Percentiles rank a stretch among this genome's conserved stretches.
Evolutionary conservation across 2,329 filamentous ascomycete species (phyloP).

Genomic region (Fusarium torulosum): DNA sequence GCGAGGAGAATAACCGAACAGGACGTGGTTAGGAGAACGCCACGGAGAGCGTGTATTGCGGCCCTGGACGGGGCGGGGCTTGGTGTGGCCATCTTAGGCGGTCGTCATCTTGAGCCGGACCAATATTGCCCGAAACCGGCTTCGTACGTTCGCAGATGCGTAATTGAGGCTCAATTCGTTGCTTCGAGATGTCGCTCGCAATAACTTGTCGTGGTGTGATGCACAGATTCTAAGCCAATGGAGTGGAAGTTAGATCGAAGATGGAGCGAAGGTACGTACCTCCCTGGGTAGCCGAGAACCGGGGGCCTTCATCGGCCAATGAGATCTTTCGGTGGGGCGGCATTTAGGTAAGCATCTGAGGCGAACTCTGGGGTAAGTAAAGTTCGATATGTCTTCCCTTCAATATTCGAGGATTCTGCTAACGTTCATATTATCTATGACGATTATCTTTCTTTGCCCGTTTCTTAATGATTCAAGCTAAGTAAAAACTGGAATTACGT

Average conservation of each 20-base stretch:
- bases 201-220: conserved; percentile 44
- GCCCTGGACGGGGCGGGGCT: conserved; percentile 67
- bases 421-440: neutral
- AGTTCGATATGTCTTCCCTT: neutral
- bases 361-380: conserved; percentile 1
- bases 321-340: conserved; percentile 1
- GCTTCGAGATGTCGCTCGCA: conserved; percentile 40
- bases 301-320: conserved; percentile 15
- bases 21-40: conserved; percentile 68
- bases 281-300: neutral
- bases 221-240: conserved; percentile 22
- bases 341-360: neutral
- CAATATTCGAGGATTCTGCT: neutral
- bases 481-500: neutral
- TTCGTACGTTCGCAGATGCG: conserved; percentile 6
- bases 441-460: neutral
- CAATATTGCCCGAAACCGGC: conserved; percentile 10
- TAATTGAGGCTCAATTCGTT: conserved; percentile 41
- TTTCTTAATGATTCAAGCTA: too few species aligned
- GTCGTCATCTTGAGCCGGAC: conserved; percentile 45
- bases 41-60: conserved; percentile 67
- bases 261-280: conserved; percentile 27
- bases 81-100: conserved; percentile 58
- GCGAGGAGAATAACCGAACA: conserved; percentile 67
- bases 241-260: conserved; percentile 4